A percentile compares a stretch with the other conserved stretches of the same genome.
Evolutionary conservation across 768 basidiomycete genomes (phyloP).

Genomic region (Boletus tomentosulus): DNA sequence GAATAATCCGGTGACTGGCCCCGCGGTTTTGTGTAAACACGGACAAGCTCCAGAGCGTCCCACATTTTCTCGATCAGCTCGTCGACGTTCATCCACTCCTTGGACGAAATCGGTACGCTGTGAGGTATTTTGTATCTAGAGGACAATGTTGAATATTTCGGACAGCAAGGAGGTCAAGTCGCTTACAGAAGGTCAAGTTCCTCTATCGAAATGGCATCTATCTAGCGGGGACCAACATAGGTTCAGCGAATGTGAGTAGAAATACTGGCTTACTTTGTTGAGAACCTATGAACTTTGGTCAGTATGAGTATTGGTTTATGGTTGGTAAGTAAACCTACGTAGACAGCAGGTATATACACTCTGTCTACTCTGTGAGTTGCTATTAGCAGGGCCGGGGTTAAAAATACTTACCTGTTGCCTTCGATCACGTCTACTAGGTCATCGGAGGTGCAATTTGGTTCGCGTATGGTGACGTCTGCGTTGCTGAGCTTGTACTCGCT

Average conservation of each 20-base stretch:
- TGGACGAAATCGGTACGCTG: constrained; percentile 91
- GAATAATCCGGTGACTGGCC: constrained; percentile 89
- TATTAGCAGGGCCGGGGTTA: background rate
- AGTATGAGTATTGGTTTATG: background rate
- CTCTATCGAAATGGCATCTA: constrained; percentile 97
- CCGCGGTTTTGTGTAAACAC: constrained; percentile 95
- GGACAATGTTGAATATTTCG: background rate
- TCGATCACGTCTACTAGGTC: constrained; percentile 97
- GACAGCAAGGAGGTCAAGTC: background rate
- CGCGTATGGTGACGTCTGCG: constrained; percentile 87
- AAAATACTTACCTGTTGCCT: constrained; percentile 66
- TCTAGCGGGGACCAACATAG: constrained; percentile 40
- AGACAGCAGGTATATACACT: constrained; percentile 90
- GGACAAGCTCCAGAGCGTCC: constrained; percentile 86
- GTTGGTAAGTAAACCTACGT: constrained; percentile 46
- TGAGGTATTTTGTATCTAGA: constrained; percentile 88
- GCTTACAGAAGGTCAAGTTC: constrained; percentile 85
- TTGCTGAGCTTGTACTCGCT: constrained; percentile 92
- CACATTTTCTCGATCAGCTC: constrained; percentile 94
- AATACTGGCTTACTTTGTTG: constrained; percentile 60
- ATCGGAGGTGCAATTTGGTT: constrained; percentile 88
- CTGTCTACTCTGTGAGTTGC: constrained; percentile 35
- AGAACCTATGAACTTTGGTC: constrained; percentile 47
- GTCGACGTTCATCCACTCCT: constrained; percentile 95
- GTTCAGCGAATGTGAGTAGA: background rate